Base-by-base conservation (phyloP, 2,329 filamentous ascomycete genomes). In the Aspergillus nomiae region DNA sequence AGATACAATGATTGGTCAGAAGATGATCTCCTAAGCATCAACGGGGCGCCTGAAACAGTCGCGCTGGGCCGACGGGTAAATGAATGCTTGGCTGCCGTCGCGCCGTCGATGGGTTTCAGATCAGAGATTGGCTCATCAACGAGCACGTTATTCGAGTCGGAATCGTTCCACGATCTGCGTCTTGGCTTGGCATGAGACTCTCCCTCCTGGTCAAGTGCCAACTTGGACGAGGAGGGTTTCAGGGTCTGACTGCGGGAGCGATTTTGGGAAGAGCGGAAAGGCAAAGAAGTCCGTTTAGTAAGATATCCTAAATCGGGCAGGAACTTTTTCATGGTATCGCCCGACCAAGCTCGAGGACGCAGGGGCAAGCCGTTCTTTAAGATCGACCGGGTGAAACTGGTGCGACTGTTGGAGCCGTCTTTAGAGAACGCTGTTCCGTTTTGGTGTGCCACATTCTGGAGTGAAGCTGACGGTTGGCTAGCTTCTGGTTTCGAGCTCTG, bases 1-100 rank as follows among this genome's bases (percentile, higher is more conserved):
- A 95, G 83, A 21, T 84, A 80, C 64, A 96, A 78, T 6, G 92
- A 95, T 63, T 93, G 90, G 74, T 96, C 91, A 1, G 92, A 94
- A 1, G 87, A 88, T 0, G 87, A 86, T 68, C 87, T 83, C 50
- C 87, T 84, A 34, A 92, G 57, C 58, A 69, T 70, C 11, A 71
- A 66, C 14, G 74, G 71, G 8, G 67, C 68, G 9, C 72, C 69
- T 4, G 70, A 61, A 14, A 69, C 69, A 5, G 64, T 58, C 1
- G 67, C 58, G 56, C 73, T 75, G 9, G 73, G 71, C 14, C 74
- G 63, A n/a, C 72, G 66, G 1, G 69, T 55, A 55, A 72, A 77
- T 5, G 76, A 78, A 66, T 78, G 72, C 30, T 73, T 75, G 5
- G 74, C 73, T 16, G 69, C 68, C 10, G 68, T 70, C n/a, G 60